Evolutionary conservation across 1,139 yeast genomes (phyloP), one percentile per base, ranked within the genome.

Genomic region (Yamadazyma friedrichii): DNA sequence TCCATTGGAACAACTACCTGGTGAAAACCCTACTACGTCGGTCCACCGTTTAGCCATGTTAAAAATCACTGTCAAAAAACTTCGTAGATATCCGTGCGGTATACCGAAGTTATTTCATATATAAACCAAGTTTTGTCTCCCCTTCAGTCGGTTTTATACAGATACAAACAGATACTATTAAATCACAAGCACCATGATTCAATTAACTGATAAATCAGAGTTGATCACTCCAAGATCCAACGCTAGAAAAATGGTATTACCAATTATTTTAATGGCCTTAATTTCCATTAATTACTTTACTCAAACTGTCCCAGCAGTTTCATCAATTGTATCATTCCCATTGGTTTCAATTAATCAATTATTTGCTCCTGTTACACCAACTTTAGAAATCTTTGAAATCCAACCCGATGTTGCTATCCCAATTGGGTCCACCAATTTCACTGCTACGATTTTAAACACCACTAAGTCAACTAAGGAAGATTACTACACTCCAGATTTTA

Each of bases 371-470:
- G 40, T 35, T 16, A 42, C 42, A 13, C 42, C 50, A 6, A 38
- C 24, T 25, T 40, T 47, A 12, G 44, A 43, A 38, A 51, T 56
- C 15, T 54, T 58, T 41, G 62, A 58, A 47, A 45, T 58, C 20
- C 41, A 39, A 32, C 48, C 52, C 10, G 50, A 44, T 12, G 40
- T 51, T 2, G 20, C 35, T 2, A 33, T 49, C 9, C 54, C 58
- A 20, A 32, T 36, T 16, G 43, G 38, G 20, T 43, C 52, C 15
- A 43, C 42, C 33, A 44, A 31, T 33, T 12, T 30, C n/a, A 40
- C 41, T 11, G 30, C 50, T 9, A 38, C 43, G 28, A 32, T 54
- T 15, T 49, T 56, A 42, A 52, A 57, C 35, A 43, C 44, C 10
- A 36, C 54, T n/a, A 41, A 48, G 6, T 10, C 11, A 15, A 32